phyloP scores from a whole-genome alignment of 1,284 basidiomycete species.

The Boletus sp. region DNA sequence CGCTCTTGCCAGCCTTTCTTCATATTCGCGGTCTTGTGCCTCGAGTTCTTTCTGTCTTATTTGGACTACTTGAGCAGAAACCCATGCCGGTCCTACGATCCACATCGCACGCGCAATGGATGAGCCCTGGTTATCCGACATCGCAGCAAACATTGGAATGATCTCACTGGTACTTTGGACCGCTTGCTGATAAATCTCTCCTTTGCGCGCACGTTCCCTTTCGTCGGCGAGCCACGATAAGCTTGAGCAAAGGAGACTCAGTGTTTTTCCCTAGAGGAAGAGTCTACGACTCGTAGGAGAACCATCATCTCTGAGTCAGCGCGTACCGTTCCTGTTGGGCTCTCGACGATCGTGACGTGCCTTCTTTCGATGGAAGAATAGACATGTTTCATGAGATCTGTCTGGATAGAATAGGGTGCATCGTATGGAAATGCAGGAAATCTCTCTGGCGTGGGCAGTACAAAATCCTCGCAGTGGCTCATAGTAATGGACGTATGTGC shows the following conservation, averaged over 20 bases:
- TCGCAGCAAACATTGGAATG: background rate
- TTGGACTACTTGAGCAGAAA: slow-evolving; percentile 71
- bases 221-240: slow-evolving; percentile 79
- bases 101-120: background rate
- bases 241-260: slow-evolving; percentile 78
- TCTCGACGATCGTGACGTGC: slow-evolving; percentile 80
- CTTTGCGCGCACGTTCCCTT: slow-evolving; percentile 60
- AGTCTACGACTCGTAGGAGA: slow-evolving; percentile 3
- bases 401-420: slow-evolving; percentile 84
- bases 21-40: slow-evolving; percentile 59
- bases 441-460: slow-evolving; percentile 53
- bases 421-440: slow-evolving; percentile 81
- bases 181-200: slow-evolving; percentile 43
- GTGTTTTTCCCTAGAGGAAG: slow-evolving; percentile 68
- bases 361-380: slow-evolving; percentile 75
- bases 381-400: slow-evolving; percentile 84
- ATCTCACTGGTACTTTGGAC: slow-evolving; percentile 36
- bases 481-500: no score
- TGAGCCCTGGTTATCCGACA: slow-evolving; percentile 6
- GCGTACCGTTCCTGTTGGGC: slow-evolving; percentile 79
- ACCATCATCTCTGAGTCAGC: background rate
- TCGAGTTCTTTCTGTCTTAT: slow-evolving; percentile 62
- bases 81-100: slow-evolving; percentile 71
- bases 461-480: slow-evolving; percentile 21
- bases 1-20: slow-evolving; percentile 56